Evolutionary conservation across 805 yeast genomes (phyloP).

Genomic region (Metschnikowia henanensis): DNA sequence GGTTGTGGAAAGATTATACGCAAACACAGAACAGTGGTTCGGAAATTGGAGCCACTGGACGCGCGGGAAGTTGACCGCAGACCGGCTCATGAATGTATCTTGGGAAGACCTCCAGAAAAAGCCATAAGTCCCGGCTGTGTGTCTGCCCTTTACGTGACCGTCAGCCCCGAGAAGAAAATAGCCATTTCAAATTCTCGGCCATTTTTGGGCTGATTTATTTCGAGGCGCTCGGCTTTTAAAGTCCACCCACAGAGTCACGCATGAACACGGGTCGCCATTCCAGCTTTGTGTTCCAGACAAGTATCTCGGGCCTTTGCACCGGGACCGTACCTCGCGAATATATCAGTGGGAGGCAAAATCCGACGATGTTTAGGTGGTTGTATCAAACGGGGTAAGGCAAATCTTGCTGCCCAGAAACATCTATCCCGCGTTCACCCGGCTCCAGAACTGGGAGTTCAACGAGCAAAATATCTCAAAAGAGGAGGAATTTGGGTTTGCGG

Average conservation of each 20-base stretch:
- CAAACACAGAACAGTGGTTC: not conserved
- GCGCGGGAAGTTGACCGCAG: not conserved
- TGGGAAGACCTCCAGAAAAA: not conserved
- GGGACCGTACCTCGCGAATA: too few relatives aligned
- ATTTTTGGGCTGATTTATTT: slow-evolving; percentile 5
- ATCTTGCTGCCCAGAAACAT: not conserved
- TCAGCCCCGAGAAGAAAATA: not conserved
- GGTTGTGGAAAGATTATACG: not conserved
- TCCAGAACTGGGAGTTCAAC: not conserved
- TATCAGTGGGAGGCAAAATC: not conserved
- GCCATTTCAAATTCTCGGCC: slow-evolving; percentile 2
- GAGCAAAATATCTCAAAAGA: not conserved
- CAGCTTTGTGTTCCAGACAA: slow-evolving; percentile 3
- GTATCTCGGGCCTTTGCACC: too few relatives aligned
- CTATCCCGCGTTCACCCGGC: not conserved
- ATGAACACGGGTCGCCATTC: slow-evolving; percentile 1
- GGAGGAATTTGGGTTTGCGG: not conserved
- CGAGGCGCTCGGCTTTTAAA: slow-evolving; percentile 1
- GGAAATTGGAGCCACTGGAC: too few relatives aligned
- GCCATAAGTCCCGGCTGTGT: not conserved
- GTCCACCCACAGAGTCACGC: not conserved
- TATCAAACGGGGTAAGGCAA: slow-evolving; percentile 2
- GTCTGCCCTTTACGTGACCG: not conserved
- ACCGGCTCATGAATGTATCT: not conserved
- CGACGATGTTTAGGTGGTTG: slow-evolving; percentile 1